A percentile compares a stretch with the other conserved stretches of the same genome.
Conservation (phyloP, 345 rosid genomes). For the Stellera chamaejasme region DNA sequence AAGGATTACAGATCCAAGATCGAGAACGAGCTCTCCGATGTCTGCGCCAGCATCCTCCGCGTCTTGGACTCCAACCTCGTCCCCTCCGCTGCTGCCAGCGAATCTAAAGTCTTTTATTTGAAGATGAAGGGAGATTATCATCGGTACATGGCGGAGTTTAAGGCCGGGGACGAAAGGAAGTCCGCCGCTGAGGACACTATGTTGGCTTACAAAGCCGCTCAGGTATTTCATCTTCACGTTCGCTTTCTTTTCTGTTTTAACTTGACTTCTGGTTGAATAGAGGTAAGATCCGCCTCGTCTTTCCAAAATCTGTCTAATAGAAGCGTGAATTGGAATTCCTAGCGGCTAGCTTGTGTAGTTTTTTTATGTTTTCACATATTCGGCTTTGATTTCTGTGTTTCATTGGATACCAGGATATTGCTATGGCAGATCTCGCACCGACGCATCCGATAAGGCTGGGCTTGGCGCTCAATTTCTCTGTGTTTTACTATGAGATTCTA, state of each 20-base stretch:
- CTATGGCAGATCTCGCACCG: conserved; percentile 71
- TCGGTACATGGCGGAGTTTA: conserved; percentile 90
- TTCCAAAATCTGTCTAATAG: not conserved
- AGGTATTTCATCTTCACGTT: conserved; percentile 28
- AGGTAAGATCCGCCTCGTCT: too few species aligned
- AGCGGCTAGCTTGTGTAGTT: not conserved
- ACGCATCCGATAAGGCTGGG: conserved; percentile 93
- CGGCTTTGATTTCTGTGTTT: not conserved
- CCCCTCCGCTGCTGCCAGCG: conserved; percentile 67
- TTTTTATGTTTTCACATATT: not conserved
- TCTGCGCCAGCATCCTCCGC: conserved; percentile 64
- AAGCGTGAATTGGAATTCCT: conserved; percentile 1
- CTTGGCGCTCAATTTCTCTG: conserved; percentile 77
- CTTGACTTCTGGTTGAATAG: not conserved
- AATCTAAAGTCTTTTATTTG: conserved; percentile 84
- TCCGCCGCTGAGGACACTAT: conserved; percentile 94
- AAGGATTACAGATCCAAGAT: conserved; percentile 95
- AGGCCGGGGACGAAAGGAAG: conserved; percentile 80
- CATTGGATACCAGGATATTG: conserved; percentile 42
- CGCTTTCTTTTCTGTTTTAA: not conserved
- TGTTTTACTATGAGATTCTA: conserved; percentile 87
- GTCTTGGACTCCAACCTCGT: conserved; percentile 63
- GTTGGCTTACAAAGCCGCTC: conserved; percentile 89
- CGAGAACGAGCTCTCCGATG: conserved; percentile 67
- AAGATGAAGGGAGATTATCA: conserved; percentile 98